Evolutionary conservation across 495 filamentous ascomycete species (phyloP).

Genomic region (Neohortaea acidophila): DNA sequence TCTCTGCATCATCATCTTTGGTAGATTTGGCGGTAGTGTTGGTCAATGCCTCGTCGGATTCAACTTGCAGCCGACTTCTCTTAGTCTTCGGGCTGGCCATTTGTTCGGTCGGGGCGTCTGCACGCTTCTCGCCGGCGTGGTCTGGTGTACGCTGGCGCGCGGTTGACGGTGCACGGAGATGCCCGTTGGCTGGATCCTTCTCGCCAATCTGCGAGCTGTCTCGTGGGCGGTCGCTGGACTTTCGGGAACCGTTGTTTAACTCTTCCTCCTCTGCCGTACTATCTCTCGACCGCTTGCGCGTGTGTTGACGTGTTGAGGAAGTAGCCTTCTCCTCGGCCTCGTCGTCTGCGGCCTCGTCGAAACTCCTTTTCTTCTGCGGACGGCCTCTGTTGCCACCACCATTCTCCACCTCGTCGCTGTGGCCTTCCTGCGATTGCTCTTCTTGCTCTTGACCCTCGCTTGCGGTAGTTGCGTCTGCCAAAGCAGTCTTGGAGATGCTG

Average conservation of each 20-base stretch:
- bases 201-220: slow-evolving; percentile 1
- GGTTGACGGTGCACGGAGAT: not conserved
- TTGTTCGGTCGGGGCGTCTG: slow-evolving; percentile 2
- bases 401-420: not conserved
- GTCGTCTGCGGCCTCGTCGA: slow-evolving; percentile 33
- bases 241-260: slow-evolving; percentile 12
- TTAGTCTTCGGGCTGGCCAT: slow-evolving; percentile 18
- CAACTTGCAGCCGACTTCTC: slow-evolving; percentile 18
- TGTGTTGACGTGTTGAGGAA: slow-evolving; percentile 17
- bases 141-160: slow-evolving; percentile 9
- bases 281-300: slow-evolving; percentile 26
- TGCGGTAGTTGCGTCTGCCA: slow-evolving; percentile 13
- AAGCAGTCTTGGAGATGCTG: slow-evolving; percentile 33
- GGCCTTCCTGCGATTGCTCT: not conserved
- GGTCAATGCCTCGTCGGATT: not conserved
- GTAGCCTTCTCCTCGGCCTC: slow-evolving; percentile 11
- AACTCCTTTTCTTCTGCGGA: slow-evolving; percentile 39
- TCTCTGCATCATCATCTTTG: not conserved
- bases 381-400: slow-evolving; percentile 2
- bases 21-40: not conserved
- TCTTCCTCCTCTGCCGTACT: slow-evolving; percentile 13
- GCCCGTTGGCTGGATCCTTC: not conserved
- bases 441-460: not conserved
- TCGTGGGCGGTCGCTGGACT: slow-evolving; percentile 14
- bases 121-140: not conserved